Evolutionary conservation across 2,329 filamentous ascomycete species (phyloP).

Genomic region (Hypoxylon sp.): DNA sequence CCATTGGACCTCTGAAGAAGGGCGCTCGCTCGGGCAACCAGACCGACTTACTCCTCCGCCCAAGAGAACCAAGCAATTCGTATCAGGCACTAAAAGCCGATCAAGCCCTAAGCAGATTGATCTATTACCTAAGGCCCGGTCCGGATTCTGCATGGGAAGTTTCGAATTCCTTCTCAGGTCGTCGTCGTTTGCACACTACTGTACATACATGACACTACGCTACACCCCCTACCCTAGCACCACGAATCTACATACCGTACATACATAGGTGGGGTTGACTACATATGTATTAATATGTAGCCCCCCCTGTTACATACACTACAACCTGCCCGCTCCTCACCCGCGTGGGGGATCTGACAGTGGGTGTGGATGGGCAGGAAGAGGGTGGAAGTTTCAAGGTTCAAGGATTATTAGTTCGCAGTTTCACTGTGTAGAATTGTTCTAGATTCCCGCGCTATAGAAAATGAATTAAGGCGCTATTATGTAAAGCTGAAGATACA

Average conservation of each 20-base stretch:
- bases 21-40: conserved; percentile 15
- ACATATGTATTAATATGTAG: conserved; percentile 31
- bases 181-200: background rate
- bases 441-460: conserved; percentile 14
- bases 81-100: conserved; percentile 1
- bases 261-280: conserved; percentile 39
- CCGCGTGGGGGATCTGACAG: conserved; percentile 37
- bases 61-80: background rate
- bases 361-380: conserved; percentile 10
- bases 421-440: conserved; percentile 19
- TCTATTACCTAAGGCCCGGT: conserved; percentile 9
- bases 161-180: conserved; percentile 19
- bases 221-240: background rate
- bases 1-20: conserved; percentile 15
- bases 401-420: conserved; percentile 4
- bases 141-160: conserved; percentile 14
- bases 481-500: conserved; percentile 3
- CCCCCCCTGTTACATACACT: conserved; percentile 38
- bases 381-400: background rate
- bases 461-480: background rate
- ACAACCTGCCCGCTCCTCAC: conserved; percentile 27
- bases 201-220: background rate
- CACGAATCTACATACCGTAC: conserved; percentile 22
- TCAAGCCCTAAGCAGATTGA: background rate
- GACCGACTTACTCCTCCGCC: conserved; percentile 18